A percentile compares a stretch with the other conserved stretches of the same genome.
Evolutionary conservation across 75 land plant species (phyloP).

Genomic region (Adiantum capillusveneris): DNA sequence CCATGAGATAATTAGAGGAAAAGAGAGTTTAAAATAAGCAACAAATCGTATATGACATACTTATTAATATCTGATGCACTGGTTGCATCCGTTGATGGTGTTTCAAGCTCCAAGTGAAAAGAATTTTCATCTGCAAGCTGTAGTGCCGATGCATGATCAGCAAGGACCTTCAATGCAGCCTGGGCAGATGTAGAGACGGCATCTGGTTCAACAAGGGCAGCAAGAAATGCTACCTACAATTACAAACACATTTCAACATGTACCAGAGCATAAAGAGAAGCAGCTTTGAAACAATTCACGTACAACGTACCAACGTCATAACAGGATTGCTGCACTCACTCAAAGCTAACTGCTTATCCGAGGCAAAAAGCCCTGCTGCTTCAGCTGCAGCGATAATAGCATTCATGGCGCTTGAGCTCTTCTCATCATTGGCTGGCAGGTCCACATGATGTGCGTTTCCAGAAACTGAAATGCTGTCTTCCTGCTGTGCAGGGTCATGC

Average conservation of each 20-base stretch:
- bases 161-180: slow-evolving; percentile 51
- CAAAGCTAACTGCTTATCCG: slow-evolving; percentile 41
- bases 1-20: neutral
- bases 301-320: slow-evolving; percentile 77
- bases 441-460: neutral
- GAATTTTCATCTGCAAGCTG: slow-evolving; percentile 58
- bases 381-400: slow-evolving; percentile 60
- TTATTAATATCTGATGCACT: no score
- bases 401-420: slow-evolving; percentile 23
- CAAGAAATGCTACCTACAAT: slow-evolving; percentile 67
- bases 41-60: no score
- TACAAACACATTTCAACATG: neutral
- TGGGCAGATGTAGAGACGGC: slow-evolving; percentile 51
- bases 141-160: slow-evolving; percentile 42
- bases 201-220: slow-evolving; percentile 58
- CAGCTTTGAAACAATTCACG: neutral
- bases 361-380: slow-evolving; percentile 41
- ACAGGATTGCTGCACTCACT: slow-evolving; percentile 90
- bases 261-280: neutral
- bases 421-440: neutral
- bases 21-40: no score
- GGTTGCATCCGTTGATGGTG: neutral
- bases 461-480: neutral
- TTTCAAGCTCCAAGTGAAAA: slow-evolving; percentile 26
- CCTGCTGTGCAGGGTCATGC: neutral